Conservation (phyloP, 2,329 filamentous ascomycete species). For the Penicillium oxalicum region DNA sequence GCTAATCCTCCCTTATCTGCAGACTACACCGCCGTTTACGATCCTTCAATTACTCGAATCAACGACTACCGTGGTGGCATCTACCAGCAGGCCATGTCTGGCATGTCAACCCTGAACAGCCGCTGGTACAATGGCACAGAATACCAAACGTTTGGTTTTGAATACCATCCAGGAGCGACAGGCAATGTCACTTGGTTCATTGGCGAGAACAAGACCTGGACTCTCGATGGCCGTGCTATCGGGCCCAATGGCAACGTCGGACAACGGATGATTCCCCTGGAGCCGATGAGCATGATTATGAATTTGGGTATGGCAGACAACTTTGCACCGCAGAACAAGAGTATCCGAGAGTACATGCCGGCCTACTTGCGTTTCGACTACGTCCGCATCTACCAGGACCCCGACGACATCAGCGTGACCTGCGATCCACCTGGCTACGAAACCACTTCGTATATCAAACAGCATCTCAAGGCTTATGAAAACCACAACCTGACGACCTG, state of each 20-base stretch:
- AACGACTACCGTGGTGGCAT: slow-evolving; percentile 57
- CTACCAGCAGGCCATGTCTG: slow-evolving; percentile 60
- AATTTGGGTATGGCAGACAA: slow-evolving; percentile 66
- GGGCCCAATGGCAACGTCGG: slow-evolving; percentile 66
- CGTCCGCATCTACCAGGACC: slow-evolving; percentile 64
- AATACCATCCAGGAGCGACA: slow-evolving; percentile 54
- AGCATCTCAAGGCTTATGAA: slow-evolving; percentile 56
- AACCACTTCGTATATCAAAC: slow-evolving; percentile 61
- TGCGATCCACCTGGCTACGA: slow-evolving; percentile 63
- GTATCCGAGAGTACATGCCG: slow-evolving; percentile 52
- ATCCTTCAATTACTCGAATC: slow-evolving; percentile 51
- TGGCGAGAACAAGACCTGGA: slow-evolving; percentile 60
- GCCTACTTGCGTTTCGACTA: slow-evolving; percentile 65
- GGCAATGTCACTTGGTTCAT: slow-evolving; percentile 66
- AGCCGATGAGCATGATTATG: slow-evolving; percentile 62
- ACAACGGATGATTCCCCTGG: slow-evolving; percentile 58
- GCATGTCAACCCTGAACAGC: slow-evolving; percentile 56
- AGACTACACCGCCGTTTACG: slow-evolving; percentile 62
- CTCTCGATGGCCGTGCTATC: slow-evolving; percentile 53
- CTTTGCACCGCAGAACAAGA: slow-evolving; percentile 58
- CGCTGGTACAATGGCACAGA: slow-evolving; percentile 60
- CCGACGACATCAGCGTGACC: slow-evolving; percentile 52
- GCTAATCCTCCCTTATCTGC: too few species aligned
- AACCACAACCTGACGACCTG: slow-evolving; percentile 61
- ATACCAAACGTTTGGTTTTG: slow-evolving; percentile 59